Evolutionary conservation across 2,329 filamentous ascomycete genomes (phyloP), one percentile per base, ranked within the genome.

Genomic region (Phaeomoniella chlamydospora): DNA sequence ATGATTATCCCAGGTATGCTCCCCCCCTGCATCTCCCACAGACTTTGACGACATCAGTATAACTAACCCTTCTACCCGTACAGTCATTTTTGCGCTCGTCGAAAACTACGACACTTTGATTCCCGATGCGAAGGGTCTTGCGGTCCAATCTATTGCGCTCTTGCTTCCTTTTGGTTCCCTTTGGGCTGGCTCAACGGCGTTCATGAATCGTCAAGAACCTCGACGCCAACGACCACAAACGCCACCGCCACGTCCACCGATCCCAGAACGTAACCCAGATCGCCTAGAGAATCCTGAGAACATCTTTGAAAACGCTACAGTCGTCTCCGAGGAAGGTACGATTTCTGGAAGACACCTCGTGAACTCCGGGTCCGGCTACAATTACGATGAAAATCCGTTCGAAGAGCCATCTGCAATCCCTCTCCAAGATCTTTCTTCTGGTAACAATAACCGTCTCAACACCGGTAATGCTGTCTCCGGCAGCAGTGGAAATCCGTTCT

Each of bases 101-200:
- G n/a, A 9, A n/a, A 6, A 26, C 22, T 26, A 9, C n/a, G 22
- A 26, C 22, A 26, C 22, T 26, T n/a, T 26, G 9, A 26, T 26
- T n/a, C 22, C 22, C 9, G 22, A 26, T 26, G 9, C 22, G 6
- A 26, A n/a, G 22, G n/a, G 9, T n/a, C 6, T 26, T n/a, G 22
- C 22, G 6, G n/a, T 26, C 9, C 9, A 26, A n/a, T 26, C 22
- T 26, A 17, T 34, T 17, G 32, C 32, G 11, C 16, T 34, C 13
- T 17, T 34, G 12, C 15, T 34, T 12, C 32, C 32, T 18, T 34
- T 34, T 18, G 32, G 32, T 18, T 17, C 32, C 6, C 32, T 34
- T 6, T 34, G 32, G 32, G 32, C 32, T 17, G 14, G 32, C 22
- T 26, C 22, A 6, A 26, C 22, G 22, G n/a, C 9, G n/a, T n/a